Conservation (phyloP, 768 basidiomycete species). For the Arthromyces matolae region DNA sequence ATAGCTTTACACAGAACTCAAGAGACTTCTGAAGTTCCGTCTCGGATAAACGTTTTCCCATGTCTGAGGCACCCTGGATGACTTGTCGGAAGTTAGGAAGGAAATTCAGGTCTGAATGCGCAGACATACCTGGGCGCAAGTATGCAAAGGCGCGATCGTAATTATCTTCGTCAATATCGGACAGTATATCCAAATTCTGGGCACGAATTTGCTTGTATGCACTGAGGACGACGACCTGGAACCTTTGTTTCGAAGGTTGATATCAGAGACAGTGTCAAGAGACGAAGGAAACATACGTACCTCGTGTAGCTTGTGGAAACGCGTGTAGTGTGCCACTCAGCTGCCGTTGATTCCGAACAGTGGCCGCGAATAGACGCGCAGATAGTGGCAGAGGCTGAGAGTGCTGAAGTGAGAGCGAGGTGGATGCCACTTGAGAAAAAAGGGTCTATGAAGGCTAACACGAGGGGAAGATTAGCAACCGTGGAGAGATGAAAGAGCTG, state of each 20-base stretch:
- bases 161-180: conserved; percentile 64
- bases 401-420: conserved; percentile 57
- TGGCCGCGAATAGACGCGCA: conserved; percentile 52
- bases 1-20: conserved; percentile 73
- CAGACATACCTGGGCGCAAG: conserved; percentile 51
- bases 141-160: conserved; percentile 66
- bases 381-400: conserved; percentile 54
- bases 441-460: conserved; percentile 57
- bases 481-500: background rate
- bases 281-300: conserved; percentile 33
- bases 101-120: too few species aligned
- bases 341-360: conserved; percentile 43
- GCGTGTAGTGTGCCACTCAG: conserved; percentile 52
- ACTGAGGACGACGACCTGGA: conserved; percentile 67
- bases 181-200: conserved; percentile 51
- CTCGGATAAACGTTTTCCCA: conserved; percentile 69
- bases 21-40: conserved; percentile 70
- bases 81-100: conserved; percentile 37
- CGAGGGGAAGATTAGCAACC: background rate
- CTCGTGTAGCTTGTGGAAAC: conserved; percentile 58
- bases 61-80: conserved; percentile 77
- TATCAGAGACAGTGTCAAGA: background rate
- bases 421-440: conserved; percentile 68
- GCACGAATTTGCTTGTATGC: conserved; percentile 71
- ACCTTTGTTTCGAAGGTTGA: conserved; percentile 35